Conservation (phyloP, 441 rosid genomes). For the Bocquillonia castaneifolia region DNA sequence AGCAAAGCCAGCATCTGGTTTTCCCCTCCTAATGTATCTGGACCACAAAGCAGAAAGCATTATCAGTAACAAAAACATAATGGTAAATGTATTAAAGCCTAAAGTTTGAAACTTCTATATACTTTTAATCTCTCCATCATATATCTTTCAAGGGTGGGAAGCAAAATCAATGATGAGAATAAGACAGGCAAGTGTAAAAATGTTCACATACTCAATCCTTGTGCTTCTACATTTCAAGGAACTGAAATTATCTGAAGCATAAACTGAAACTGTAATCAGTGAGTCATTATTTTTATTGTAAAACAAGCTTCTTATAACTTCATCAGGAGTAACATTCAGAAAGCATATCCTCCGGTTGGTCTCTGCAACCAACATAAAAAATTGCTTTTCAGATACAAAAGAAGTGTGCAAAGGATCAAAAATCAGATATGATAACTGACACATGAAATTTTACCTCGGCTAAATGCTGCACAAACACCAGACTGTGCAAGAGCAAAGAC, state of each 20-base stretch:
- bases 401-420: not conserved
- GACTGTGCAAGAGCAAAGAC: conserved; percentile 97
- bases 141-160: not conserved
- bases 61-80: no score
- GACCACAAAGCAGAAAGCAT: not conserved
- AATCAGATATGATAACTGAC: not conserved
- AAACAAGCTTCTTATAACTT: conserved; percentile 75
- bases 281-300: conserved; percentile 84
- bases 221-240: conserved; percentile 85
- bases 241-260: conserved; percentile 78
- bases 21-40: conserved; percentile 67
- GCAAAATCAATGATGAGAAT: not conserved
- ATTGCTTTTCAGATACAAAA: not conserved
- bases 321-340: conserved; percentile 72
- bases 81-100: not conserved
- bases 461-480: conserved; percentile 91
- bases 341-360: conserved; percentile 70
- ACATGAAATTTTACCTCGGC: conserved; percentile 62
- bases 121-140: not conserved
- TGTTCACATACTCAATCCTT: conserved; percentile 55
- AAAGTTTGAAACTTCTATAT: conserved; percentile 7
- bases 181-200: not conserved
- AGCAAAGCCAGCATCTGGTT: conserved; percentile 72
- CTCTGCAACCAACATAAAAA: conserved; percentile 36
- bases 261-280: conserved; percentile 83